Conservation (phyloP, 371 early-diverging fungal species). For the Mortierella sp. region DNA sequence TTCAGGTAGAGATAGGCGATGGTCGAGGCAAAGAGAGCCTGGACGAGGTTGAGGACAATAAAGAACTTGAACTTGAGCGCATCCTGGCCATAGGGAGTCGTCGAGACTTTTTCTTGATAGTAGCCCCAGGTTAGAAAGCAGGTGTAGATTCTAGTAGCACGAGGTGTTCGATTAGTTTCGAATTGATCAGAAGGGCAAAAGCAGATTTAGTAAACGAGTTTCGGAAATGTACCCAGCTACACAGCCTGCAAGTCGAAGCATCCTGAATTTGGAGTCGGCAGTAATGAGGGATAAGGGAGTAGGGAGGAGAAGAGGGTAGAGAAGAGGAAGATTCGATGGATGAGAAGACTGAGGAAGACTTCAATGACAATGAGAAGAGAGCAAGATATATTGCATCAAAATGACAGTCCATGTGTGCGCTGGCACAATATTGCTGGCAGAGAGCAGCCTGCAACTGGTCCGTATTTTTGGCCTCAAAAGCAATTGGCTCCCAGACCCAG, state of each 20-base stretch:
- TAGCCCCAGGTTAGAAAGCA: slow-evolving; percentile 97
- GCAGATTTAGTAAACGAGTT: background rate
- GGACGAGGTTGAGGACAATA: slow-evolving; percentile 88
- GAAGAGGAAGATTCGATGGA: background rate
- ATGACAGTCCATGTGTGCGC: slow-evolving; percentile 1
- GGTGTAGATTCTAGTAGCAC: slow-evolving; percentile 79
- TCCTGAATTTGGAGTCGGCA: background rate
- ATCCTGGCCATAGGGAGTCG: slow-evolving; percentile 78
- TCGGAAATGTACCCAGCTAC: slow-evolving; percentile 40
- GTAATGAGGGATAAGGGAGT: slow-evolving; percentile 4
- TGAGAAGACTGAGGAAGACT: slow-evolving; percentile 6
- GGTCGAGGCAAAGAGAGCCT: slow-evolving; percentile 81
- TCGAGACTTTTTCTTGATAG: slow-evolving; percentile 92
- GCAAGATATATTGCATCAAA: background rate
- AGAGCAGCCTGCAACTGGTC: too few species aligned
- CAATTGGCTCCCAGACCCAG: too few species aligned
- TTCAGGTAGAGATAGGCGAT: slow-evolving; percentile 82
- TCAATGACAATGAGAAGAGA: too few species aligned
- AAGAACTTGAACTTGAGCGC: slow-evolving; percentile 86
- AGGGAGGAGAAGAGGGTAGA: background rate
- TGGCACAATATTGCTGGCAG: slow-evolving; percentile 13
- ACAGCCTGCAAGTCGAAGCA: slow-evolving; percentile 44
- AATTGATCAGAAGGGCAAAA: background rate
- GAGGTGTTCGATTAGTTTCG: background rate
- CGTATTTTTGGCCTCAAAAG: background rate